Percentiles rank a stretch among this genome's conserved stretches.
Conservation (phyloP, 2,329 filamentous ascomycete species). For the Trichophyton benhamiae region DNA sequence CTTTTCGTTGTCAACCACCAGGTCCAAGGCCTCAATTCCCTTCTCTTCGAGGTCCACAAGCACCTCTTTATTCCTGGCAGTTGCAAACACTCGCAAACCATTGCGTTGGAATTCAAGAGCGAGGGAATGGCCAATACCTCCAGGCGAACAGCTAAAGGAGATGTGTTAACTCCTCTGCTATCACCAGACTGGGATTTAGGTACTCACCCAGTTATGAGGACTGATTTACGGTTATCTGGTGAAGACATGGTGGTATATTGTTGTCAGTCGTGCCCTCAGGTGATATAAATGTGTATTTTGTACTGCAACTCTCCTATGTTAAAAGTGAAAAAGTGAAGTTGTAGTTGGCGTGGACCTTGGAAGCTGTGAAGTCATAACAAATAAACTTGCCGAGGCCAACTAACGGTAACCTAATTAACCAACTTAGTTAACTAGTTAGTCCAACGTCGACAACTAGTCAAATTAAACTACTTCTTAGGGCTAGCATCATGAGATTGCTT, state of each 20-base stretch:
- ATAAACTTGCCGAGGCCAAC: too few species aligned
- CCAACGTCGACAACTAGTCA: too few species aligned
- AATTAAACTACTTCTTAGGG: too few species aligned
- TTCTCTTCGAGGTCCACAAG: constrained; percentile 39
- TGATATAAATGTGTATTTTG: too few species aligned
- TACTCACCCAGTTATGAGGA: constrained; percentile 33
- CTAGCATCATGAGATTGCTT: too few species aligned
- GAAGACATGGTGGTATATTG: not conserved
- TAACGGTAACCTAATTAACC: too few species aligned
- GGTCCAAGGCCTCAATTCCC: constrained; percentile 43
- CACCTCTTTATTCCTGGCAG: constrained; percentile 40
- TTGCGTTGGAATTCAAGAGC: constrained; percentile 43
- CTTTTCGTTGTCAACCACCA: constrained; percentile 41
- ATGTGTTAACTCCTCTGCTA: not conserved
- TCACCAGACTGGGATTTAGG: not conserved
- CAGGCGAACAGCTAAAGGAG: constrained; percentile 35
- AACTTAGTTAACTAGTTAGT: too few species aligned
- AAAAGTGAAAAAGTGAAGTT: too few species aligned
- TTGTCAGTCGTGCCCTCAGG: too few species aligned
- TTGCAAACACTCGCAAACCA: constrained; percentile 47
- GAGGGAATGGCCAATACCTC: constrained; percentile 48
- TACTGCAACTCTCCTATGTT: too few species aligned
- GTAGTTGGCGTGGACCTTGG: too few species aligned
- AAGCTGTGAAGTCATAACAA: too few species aligned
- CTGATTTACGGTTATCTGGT: constrained; percentile 26